A percentile compares a stretch with the other conserved stretches of the same genome.
phyloP scores from a whole-genome alignment of 805 yeast species.

The Wickerhamomyces sydowiorum region DNA sequence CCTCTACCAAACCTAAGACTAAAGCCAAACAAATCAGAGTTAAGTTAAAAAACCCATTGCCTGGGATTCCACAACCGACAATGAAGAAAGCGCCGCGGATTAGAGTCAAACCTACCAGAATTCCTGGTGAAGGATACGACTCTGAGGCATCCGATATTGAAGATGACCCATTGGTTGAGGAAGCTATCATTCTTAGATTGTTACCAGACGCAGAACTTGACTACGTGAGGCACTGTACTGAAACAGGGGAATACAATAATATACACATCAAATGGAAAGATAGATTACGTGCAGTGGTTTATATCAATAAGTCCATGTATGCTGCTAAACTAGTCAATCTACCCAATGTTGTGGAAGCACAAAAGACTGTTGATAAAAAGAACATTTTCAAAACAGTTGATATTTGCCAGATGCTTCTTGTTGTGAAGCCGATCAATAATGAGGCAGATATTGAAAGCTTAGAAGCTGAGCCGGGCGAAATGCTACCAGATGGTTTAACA shows the following conservation, averaged over 20 bases:
- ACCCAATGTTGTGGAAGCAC: constrained; percentile 83
- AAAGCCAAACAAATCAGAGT: neutral
- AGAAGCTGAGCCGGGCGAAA: constrained; percentile 31
- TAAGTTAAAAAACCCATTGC: neutral
- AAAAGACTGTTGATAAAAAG: constrained; percentile 84
- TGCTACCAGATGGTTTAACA: constrained; percentile 62
- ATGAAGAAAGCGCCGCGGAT: constrained; percentile 32
- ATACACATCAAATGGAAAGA: constrained; percentile 81
- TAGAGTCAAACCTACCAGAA: constrained; percentile 52
- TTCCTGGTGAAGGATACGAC: constrained; percentile 94
- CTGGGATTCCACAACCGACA: neutral
- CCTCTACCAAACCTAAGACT: neutral
- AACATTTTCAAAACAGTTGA: constrained; percentile 85
- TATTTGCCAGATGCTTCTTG: constrained; percentile 77
- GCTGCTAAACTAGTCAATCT: constrained; percentile 84
- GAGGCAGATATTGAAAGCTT: constrained; percentile 43
- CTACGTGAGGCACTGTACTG: constrained; percentile 68
- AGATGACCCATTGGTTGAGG: constrained; percentile 90
- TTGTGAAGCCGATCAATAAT: constrained; percentile 46
- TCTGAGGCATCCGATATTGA: constrained; percentile 95
- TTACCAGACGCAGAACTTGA: constrained; percentile 64
- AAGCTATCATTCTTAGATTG: constrained; percentile 75
- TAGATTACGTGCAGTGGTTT: constrained; percentile 69
- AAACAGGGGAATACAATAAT: constrained; percentile 67
- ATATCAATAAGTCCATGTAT: constrained; percentile 62